Base-by-base conservation (phyloP, 1,139 yeast species). In the Suhomyces taliae region DNA sequence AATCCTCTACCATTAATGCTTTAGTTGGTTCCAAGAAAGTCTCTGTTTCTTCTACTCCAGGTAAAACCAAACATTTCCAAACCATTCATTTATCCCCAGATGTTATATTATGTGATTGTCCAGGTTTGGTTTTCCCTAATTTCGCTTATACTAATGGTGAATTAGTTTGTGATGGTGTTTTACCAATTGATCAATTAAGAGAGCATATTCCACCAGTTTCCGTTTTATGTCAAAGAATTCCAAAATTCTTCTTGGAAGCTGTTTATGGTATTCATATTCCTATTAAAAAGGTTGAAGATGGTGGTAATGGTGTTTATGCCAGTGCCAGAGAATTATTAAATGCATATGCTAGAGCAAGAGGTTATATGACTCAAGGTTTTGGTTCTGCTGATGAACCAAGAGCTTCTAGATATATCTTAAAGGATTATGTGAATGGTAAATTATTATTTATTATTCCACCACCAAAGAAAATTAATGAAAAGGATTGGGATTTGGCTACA, bases 31-130 rank as follows among this genome's bases (percentile, higher is more conserved):
- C 97, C 27, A 95, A 95, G 64, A 91, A 90, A 64, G 99, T 95
- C 10, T 90, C 98, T 1, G 99, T 95, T 36, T 93, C 99, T 2
- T 79, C 99, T 2, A 95, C 99, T 0, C 99, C 99, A 7, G 99
- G 99, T 73, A 95, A 95, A 66, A 95, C 99, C 14, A 95, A 95
- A 67, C 99, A 95, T 76, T 95, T 95, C 78, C 99, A 95, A 74
- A 95, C 99, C 2, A 90, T 95, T 53, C 82, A 85, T 60, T 78
- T 95, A 40, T 83, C 97, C 0, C 87, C 87, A 42, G 78, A 86
- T 39, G 95, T 93, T 8, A 78, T 90, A 56, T 76, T 95, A 45
- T 93, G 99, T 70, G 99, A 95, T 78, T 95, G 99, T 77, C 99
- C 99, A 2, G 99, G 99, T 78, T 78, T 95, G 55, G 99, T 95